These are phyloP conservation scores for Beauveria asiatica DNA, from an alignment of 2,329 filamentous ascomycete genomes.

Conservation along the genomic window DNA sequence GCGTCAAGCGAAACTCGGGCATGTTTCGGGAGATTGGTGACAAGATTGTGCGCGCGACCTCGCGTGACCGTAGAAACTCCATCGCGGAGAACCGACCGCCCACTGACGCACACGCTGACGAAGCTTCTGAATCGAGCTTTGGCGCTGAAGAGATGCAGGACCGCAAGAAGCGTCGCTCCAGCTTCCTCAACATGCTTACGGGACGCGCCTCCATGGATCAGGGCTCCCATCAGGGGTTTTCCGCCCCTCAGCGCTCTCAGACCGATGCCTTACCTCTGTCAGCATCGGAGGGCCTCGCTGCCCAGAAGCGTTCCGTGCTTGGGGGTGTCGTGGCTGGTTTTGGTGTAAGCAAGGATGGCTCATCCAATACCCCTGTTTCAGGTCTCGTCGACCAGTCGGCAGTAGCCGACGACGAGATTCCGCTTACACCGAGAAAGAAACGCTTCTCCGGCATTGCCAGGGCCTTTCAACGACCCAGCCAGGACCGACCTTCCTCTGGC, in stretches of 20 bases:
- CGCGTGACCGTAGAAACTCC: slow-evolving; percentile 24
- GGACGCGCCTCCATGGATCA: slow-evolving; percentile 18
- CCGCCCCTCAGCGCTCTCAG: neutral
- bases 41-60: slow-evolving; percentile 28
- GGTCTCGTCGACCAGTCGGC: neutral
- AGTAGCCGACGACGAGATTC: neutral
- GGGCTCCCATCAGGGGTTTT: neutral
- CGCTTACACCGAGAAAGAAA: slow-evolving; percentile 28
- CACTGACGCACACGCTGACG: slow-evolving; percentile 21
- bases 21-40: slow-evolving; percentile 46
- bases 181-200: slow-evolving; percentile 28
- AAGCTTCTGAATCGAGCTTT: slow-evolving; percentile 35
- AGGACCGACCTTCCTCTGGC: neutral
- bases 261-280: neutral
- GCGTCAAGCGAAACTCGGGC: slow-evolving; percentile 30
- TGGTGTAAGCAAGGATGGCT: neutral
- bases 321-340: slow-evolving; percentile 13
- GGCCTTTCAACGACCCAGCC: slow-evolving; percentile 20
- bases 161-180: slow-evolving; percentile 29
- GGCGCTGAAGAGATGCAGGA: slow-evolving; percentile 30
- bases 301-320: slow-evolving; percentile 34
- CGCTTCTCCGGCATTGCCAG: slow-evolving; percentile 34
- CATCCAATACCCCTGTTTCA: neutral
- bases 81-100: slow-evolving; percentile 16
- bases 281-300: slow-evolving; percentile 17